phyloP scores from a whole-genome alignment of 768 basidiomycete species.

The Roridomyces roridus region DNA sequence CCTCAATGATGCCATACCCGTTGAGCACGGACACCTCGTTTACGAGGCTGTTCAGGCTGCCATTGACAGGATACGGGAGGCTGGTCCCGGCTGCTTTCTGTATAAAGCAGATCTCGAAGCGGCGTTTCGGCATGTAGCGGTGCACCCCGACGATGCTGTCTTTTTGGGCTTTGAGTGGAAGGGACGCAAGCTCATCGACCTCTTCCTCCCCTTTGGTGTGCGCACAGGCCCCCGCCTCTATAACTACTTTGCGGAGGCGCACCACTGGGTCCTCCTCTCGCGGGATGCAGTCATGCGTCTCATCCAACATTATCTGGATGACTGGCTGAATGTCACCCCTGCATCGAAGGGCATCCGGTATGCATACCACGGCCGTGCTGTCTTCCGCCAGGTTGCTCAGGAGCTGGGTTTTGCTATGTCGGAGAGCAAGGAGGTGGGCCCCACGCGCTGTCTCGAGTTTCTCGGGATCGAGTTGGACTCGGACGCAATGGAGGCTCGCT shows the following conservation, averaged over 20 bases:
- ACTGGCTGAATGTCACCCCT: constrained; percentile 22
- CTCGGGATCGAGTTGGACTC: constrained; percentile 28
- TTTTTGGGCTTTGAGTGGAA: constrained; percentile 28
- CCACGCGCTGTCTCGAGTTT: constrained; percentile 21
- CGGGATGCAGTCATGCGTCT: constrained; percentile 2
- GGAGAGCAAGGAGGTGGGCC: constrained; percentile 19
- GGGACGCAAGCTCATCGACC: constrained; percentile 18
- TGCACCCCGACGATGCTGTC: not conserved
- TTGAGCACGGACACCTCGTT: constrained; percentile 1
- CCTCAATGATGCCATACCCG: constrained; percentile 23
- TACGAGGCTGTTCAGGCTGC: constrained; percentile 11
- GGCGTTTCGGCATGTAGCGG: not conserved
- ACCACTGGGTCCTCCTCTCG: constrained; percentile 30
- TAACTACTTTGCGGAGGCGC: constrained; percentile 32
- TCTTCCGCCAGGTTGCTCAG: constrained; percentile 5
- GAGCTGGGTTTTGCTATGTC: constrained; percentile 26
- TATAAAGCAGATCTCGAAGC: constrained; percentile 30
- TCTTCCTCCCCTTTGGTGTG: constrained; percentile 30
- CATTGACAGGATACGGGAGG: constrained; percentile 5
- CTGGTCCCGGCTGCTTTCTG: constrained; percentile 12
- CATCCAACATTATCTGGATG: constrained; percentile 27
- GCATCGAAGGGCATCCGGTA: not conserved
- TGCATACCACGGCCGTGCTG: not conserved
- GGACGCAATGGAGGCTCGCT: constrained; percentile 25
- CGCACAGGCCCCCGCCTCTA: constrained; percentile 32